Percentiles rank a stretch among this genome's conserved stretches.
phyloP scores from a whole-genome alignment of 2,329 filamentous ascomycete species.

The Exophiala oligosperma region DNA sequence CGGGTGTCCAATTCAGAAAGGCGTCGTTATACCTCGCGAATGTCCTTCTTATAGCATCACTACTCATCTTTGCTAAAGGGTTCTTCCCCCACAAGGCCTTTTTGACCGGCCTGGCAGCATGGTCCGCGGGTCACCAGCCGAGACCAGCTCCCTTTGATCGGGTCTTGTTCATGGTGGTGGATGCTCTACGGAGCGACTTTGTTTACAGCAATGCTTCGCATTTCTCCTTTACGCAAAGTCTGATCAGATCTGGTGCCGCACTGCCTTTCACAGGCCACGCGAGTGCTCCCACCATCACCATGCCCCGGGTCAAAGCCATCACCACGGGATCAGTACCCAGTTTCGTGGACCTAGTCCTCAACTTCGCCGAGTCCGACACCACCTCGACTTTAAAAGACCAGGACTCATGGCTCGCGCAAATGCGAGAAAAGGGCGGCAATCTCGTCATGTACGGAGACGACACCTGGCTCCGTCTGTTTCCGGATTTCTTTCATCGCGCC shows the following conservation, averaged over 20 bases:
- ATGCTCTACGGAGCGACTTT: constrained; percentile 80
- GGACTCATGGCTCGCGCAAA: constrained; percentile 94
- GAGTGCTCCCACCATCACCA: constrained; percentile 94
- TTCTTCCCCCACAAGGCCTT: constrained; percentile 99
- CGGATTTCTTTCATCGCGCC: constrained; percentile 76
- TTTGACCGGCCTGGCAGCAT: constrained; percentile 77
- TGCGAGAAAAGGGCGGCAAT: constrained; percentile 73
- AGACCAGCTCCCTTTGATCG: constrained; percentile 69
- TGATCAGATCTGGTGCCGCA: constrained; percentile 80
- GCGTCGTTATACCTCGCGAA: constrained; percentile 21
- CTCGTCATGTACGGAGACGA: constrained; percentile 96
- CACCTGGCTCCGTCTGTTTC: constrained; percentile 97
- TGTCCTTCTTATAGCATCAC: constrained; percentile 33
- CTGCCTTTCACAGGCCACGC: constrained; percentile 95
- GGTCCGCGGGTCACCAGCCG: constrained; percentile 35
- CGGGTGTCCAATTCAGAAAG: background rate
- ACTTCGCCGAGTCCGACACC: constrained; percentile 92
- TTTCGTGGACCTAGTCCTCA: constrained; percentile 94
- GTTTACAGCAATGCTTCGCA: constrained; percentile 80
- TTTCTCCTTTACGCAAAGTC: constrained; percentile 83
- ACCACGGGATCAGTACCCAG: constrained; percentile 98
- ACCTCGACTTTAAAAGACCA: constrained; percentile 83
- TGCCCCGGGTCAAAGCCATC: constrained; percentile 96
- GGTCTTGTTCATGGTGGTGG: constrained; percentile 95
- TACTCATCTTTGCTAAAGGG: constrained; percentile 73